A percentile compares a stretch with the other conserved stretches of the same genome.
phyloP scores from a whole-genome alignment of 2,329 filamentous ascomycete genomes.

The Apiospora pterosperma region DNA sequence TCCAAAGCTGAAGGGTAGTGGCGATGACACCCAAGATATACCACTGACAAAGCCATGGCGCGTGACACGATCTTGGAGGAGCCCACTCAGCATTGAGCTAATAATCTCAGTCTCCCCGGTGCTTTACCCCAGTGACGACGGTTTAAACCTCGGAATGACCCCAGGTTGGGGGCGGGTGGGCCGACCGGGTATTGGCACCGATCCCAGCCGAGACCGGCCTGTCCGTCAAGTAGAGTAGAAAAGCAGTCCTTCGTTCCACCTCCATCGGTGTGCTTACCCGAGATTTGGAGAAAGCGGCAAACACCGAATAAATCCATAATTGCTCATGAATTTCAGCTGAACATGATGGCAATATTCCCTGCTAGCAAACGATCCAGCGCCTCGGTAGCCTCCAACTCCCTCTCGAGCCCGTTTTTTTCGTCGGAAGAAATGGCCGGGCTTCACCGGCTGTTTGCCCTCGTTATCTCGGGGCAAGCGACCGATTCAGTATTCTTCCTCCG shows the following conservation, averaged over 20 bases:
- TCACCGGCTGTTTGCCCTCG: neutral
- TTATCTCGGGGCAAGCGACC: neutral
- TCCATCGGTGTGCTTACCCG: no score
- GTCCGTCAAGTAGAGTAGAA: no score
- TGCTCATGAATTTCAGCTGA: conserved; percentile 2
- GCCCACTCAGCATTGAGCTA: neutral
- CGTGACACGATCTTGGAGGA: neutral
- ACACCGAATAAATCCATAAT: no score
- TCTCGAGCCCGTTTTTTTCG: neutral
- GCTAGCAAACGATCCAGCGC: neutral
- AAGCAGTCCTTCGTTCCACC: no score
- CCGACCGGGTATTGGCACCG: neutral
- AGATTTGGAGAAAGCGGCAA: no score
- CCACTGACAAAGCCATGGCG: neutral
- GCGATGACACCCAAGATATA: neutral
- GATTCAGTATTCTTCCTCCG: neutral
- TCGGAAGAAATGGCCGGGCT: neutral
- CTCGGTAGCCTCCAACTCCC: neutral
- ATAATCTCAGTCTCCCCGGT: neutral
- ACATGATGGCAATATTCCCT: neutral
- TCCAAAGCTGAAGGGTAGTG: neutral
- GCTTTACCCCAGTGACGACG: neutral
- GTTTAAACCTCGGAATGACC: neutral
- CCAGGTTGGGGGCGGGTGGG: neutral
- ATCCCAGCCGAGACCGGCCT: neutral